phyloP scores from a whole-genome alignment of 139 green algal genomes.

The Micractinium conductrix region DNA sequence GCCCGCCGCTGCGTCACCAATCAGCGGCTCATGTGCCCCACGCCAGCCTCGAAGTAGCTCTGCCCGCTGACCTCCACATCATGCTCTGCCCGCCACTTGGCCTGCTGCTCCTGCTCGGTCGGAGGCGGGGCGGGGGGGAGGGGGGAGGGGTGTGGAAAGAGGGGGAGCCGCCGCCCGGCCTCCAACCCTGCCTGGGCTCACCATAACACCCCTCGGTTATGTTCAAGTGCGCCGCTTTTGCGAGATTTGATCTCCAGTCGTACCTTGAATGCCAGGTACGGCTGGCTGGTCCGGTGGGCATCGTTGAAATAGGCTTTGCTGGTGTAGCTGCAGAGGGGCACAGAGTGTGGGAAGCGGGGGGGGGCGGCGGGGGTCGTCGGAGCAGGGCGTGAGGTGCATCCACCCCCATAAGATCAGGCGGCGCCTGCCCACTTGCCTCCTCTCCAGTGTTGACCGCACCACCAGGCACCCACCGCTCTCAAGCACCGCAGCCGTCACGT shows the following conservation, averaged over 20 bases:
- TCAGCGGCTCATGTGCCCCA: slow-evolving; percentile 19
- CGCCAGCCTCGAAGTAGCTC: not conserved
- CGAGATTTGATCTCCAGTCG: not conserved
- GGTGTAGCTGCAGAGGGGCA: slow-evolving; percentile 9
- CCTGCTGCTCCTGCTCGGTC: slow-evolving; percentile 10
- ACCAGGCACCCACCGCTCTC: no score
- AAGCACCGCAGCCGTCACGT: no score
- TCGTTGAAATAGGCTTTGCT: slow-evolving; percentile 25
- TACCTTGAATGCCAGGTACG: slow-evolving; percentile 34
- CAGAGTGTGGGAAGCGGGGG: not conserved
- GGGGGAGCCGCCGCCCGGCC: not conserved
- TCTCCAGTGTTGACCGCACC: no score
- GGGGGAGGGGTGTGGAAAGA: not conserved
- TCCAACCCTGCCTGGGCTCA: not conserved
- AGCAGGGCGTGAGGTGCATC: no score
- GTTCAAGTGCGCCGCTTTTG: not conserved
- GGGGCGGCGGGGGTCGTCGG: not conserved
- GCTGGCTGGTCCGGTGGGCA: slow-evolving; percentile 7
- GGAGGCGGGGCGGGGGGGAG: not conserved
- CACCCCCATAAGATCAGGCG: no score
- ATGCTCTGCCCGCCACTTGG: slow-evolving; percentile 10
- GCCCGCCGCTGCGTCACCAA: no score
- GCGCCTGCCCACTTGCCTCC: no score
- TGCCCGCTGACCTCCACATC: slow-evolving; percentile 20
- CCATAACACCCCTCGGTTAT: not conserved